Base-by-base conservation (phyloP, 306 rosid species). In the Prunus mira region DNA sequence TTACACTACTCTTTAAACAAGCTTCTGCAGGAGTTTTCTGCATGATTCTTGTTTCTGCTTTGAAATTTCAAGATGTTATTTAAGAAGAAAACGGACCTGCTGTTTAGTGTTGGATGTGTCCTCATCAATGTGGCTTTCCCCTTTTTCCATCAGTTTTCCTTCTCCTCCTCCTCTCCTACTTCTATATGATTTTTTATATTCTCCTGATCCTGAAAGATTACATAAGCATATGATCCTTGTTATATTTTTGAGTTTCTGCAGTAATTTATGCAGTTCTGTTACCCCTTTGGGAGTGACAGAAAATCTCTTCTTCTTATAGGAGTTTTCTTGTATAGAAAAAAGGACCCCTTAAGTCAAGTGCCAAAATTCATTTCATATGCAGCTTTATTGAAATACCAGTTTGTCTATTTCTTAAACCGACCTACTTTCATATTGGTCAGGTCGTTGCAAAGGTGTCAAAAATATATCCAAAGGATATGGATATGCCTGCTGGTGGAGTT, bases 391-490 rank as follows among this genome's bases (percentile, higher is more conserved):
- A 20, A 19, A 43, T 46, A 45, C 63, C 4, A 3, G 20, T 46
- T 52, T 24, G 27, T 67, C 25, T 66, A 6, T 46, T 58, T 73
- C 18, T 46, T 28, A 62, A 46, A 24, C 41, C 49, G 0, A 68
- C 25, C 34, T 66, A 52, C 73, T 76, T 83, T 61, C 67, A 20
- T 73, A 50, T 76, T 56, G 60, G 32, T 56, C 84, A 94, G 98
- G 95, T 92, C 73, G 83, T 84, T 77, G 91, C 90, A 61, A 76
- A 71, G 74, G 75, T 92, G 77, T 87, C 93, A 84, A 92, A 83
- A 63, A 73, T 94, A 73, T 66, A 89, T 81, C 95, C 93, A 47
- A 94, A 87, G 85, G 97, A 92, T 74, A 65, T 73, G 47, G 98
- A 87, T 65, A 78, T 82, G 78, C 87, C 88, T 78, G 60, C 71